These are phyloP conservation scores for Entrophospora sp. DNA, from an alignment of 192 early-diverging fungal genomes.

Conservation along the genomic window DNA sequence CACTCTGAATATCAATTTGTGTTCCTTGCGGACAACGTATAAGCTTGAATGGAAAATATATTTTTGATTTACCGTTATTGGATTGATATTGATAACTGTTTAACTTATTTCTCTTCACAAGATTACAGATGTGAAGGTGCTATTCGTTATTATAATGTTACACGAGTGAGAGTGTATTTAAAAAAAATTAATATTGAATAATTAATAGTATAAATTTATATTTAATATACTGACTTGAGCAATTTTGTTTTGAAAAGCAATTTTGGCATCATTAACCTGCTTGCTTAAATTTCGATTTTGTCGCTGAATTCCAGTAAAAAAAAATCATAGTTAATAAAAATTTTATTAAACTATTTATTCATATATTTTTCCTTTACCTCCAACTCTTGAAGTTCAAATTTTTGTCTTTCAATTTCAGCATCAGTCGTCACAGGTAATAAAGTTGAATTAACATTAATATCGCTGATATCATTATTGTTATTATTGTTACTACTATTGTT, in stretches of 20 bases:
- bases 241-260: slow-evolving; percentile 2
- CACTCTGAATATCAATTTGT: not conserved
- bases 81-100: not conserved
- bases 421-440: slow-evolving; percentile 11
- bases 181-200: not conserved
- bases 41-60: slow-evolving; percentile 7
- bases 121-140: slow-evolving; percentile 10
- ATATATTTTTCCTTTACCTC: too few relatives aligned
- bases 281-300: not conserved
- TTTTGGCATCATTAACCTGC: not conserved
- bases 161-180: not conserved
- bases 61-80: not conserved
- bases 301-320: not conserved
- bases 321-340: not conserved
- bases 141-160: too few relatives aligned
- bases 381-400: slow-evolving; percentile 7
- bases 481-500: too few relatives aligned
- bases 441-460: not conserved
- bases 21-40: slow-evolving; percentile 9
- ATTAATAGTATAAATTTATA: too few relatives aligned
- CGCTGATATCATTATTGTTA: too few relatives aligned
- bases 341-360: not conserved
- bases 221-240: not conserved
- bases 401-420: slow-evolving; percentile 18
- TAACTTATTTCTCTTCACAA: slow-evolving; percentile 1